Base-by-base conservation (phyloP, 1,284 basidiomycete species). In the Papiliotrema nemorosa region DNA sequence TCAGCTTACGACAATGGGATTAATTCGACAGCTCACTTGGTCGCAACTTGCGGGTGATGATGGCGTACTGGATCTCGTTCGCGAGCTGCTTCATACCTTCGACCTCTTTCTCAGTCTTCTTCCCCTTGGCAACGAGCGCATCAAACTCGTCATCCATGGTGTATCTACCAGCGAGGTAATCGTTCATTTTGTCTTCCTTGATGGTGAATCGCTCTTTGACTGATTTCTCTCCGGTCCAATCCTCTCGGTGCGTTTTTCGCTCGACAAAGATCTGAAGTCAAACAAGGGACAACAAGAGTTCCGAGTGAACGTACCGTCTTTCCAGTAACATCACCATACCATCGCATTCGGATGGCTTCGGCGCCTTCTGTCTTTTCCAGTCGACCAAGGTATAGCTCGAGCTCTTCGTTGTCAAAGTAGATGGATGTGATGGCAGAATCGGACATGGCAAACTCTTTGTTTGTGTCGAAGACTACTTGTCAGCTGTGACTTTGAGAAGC, bases 221-320 rank as follows among this genome's bases (percentile, higher is more conserved):
- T 16, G 90, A 94, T 77, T 97, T 98, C 75, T 98, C 94, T 29
- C 94, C 94, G 0, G 96, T 98, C 94, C 96, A 98, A 73, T 98
- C 94, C 76, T 98, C 94, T 47, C 93, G 83, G 70, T 98, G 94
- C 0, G 96, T 98, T 77, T 98, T 98, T 53, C 96, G 89, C 79
- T 98, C 94, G 39, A 98, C 91, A 66, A 97, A 98, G 57, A 98
- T 93, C 85, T 90, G 65, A 1, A 18, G 34, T 39, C 27, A 27
- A 29, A 34, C 1, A 36, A 14, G 24, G 3, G 2, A 43, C 41
- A 13, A 40, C 46, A 3, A 38, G 14, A 27, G 43, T 13, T n/a
- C n/a, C n/a, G n/a, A 6, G 16, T 1, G 3, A 22, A 73, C 81
- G 59, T 53, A 88, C 87, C 13, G 87, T 74, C 57, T 86, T 89